Percentiles rank a stretch among this genome's conserved stretches.
These are phyloP conservation scores for Conidiobolus incongruus DNA, from an alignment of 371 early-diverging fungal genomes.

Conservation along the genomic window DNA sequence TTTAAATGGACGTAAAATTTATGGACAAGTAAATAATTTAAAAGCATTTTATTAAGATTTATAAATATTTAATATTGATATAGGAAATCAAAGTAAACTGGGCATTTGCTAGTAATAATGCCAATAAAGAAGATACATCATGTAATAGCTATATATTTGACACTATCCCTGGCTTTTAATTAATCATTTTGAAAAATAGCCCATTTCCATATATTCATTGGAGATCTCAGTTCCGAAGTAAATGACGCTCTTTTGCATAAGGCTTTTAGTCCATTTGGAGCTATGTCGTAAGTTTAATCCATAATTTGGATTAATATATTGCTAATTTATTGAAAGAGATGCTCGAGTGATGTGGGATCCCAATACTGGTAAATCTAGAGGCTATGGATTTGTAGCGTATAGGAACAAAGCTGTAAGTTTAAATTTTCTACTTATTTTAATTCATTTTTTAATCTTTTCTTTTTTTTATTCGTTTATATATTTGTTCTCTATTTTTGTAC, in stretches of 20 bases:
- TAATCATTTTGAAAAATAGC: slow-evolving; percentile 11
- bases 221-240: slow-evolving; percentile 57
- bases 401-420: slow-evolving; percentile 30
- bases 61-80: background rate
- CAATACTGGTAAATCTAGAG: slow-evolving; percentile 54
- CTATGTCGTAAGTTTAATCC: slow-evolving; percentile 39
- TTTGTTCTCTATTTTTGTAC: background rate
- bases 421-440: too few relatives aligned
- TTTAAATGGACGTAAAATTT: slow-evolving; percentile 50
- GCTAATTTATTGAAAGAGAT: slow-evolving; percentile 21
- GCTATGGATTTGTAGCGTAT: slow-evolving; percentile 68
- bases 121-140: slow-evolving; percentile 31
- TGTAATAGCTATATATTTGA: too few relatives aligned
- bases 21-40: slow-evolving; percentile 17
- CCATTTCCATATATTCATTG: slow-evolving; percentile 67
- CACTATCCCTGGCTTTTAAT: too few relatives aligned
- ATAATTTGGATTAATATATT: background rate
- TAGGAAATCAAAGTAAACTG: slow-evolving; percentile 73
- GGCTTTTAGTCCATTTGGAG: slow-evolving; percentile 46
- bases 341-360: slow-evolving; percentile 72
- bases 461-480: too few relatives aligned
- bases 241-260: slow-evolving; percentile 39
- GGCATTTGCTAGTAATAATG: slow-evolving; percentile 34
- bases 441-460: too few relatives aligned
- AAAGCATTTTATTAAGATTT: too few relatives aligned